Percentiles rank a stretch among this genome's conserved stretches.
These are phyloP conservation scores for Apiotrichum siamense DNA, from an alignment of 1,284 basidiomycete genomes.

Conservation along the genomic window DNA sequence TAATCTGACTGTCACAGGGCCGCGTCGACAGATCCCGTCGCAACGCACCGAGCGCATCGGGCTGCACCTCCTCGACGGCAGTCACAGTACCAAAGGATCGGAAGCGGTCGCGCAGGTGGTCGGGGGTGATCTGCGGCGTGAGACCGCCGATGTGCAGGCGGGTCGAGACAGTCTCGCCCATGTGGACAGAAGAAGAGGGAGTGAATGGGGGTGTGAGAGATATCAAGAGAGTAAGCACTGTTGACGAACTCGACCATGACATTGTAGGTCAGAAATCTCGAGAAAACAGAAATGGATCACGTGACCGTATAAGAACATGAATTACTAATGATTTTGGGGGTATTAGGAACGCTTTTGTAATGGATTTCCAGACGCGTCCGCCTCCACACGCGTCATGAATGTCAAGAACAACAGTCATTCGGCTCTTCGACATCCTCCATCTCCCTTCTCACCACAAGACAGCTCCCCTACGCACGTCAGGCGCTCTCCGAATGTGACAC, in stretches of 20 bases:
- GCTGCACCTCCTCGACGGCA: constrained; percentile 35
- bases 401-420: too few relatives aligned
- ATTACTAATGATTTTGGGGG: too few relatives aligned
- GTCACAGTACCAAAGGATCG: constrained; percentile 37
- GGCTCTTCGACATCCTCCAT: too few relatives aligned
- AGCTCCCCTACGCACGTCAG: neutral
- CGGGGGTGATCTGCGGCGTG: constrained; percentile 37
- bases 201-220: neutral
- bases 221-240: neutral
- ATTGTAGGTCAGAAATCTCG: too few relatives aligned
- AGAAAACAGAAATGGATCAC: too few relatives aligned
- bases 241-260: neutral
- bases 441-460: neutral
- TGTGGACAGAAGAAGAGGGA: neutral
- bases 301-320: too few relatives aligned
- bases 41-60: constrained; percentile 40
- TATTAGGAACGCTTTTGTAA: too few relatives aligned
- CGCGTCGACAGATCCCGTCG: neutral
- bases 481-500: neutral
- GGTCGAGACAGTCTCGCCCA: constrained; percentile 26
- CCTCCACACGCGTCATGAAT: too few relatives aligned
- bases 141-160: constrained; percentile 45
- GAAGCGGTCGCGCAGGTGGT: constrained; percentile 45
- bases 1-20: neutral
- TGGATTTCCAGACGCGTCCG: too few relatives aligned